These are phyloP conservation scores for Talaromyces sp. DNA, from an alignment of 2,329 filamentous ascomycete species.

Conservation along the genomic window DNA sequence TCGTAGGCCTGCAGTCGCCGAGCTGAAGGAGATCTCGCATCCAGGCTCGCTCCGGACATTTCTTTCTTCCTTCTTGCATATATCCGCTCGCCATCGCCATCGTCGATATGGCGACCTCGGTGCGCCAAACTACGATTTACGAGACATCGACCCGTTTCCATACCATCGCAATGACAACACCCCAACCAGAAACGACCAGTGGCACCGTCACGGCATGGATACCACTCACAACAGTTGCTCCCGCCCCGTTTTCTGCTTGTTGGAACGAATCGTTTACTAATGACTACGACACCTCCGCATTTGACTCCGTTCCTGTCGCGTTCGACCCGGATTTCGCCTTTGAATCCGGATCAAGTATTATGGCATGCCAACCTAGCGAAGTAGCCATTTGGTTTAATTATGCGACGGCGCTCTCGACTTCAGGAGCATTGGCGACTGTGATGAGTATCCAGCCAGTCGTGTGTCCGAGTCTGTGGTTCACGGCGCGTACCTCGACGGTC, in stretches of 20 bases:
- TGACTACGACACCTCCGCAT: too few relatives aligned
- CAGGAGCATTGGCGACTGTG: neutral
- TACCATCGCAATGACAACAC: neutral
- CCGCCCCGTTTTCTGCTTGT: neutral
- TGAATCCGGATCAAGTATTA: too few relatives aligned
- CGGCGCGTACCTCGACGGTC: neutral
- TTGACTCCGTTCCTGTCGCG: too few relatives aligned
- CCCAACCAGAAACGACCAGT: neutral
- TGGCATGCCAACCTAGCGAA: too few relatives aligned
- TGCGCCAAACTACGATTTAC: neutral
- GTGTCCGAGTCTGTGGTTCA: neutral
- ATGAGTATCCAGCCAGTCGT: neutral
- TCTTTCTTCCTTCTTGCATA: neutral
- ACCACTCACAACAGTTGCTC: neutral
- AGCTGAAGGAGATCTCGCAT: neutral
- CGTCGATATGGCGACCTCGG: neutral
- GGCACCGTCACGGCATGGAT: neutral
- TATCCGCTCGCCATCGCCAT: neutral
- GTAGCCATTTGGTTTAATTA: too few relatives aligned
- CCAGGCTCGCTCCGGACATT: neutral
- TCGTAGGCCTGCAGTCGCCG: neutral
- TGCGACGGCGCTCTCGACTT: too few relatives aligned
- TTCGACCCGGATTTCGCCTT: too few relatives aligned
- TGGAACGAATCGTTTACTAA: neutral
- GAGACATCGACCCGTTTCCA: neutral